Percentiles rank a stretch among this genome's conserved stretches.
Evolutionary conservation across 176 grass and related monocot genomes (phyloP).

Genomic region (Juncus effusus): DNA sequence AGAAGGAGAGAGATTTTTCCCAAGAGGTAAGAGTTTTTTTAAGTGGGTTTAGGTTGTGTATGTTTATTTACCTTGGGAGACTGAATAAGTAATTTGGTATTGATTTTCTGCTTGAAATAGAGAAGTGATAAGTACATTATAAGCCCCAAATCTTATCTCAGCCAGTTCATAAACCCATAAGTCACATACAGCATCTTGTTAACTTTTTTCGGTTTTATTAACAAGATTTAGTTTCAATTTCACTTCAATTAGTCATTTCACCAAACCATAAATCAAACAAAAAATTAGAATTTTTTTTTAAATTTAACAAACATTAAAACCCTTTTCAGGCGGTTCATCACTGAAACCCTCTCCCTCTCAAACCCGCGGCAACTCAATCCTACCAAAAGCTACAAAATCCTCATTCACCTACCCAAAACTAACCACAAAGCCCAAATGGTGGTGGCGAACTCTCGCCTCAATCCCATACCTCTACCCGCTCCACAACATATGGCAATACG

Average conservation of each 20-base stretch:
- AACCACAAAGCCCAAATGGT: constrained; percentile 90
- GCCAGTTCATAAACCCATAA: not conserved
- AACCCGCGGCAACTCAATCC: not conserved
- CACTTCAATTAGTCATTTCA: no score
- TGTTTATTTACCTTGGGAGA: not conserved
- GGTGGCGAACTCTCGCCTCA: constrained; percentile 76
- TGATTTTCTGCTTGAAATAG: not conserved
- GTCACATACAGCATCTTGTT: not conserved
- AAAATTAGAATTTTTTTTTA: not conserved
- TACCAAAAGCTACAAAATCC: constrained; percentile 39
- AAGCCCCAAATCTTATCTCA: not conserved
- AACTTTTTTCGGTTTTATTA: not conserved
- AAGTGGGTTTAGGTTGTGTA: not conserved
- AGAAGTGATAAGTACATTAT: not conserved
- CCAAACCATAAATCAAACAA: not conserved
- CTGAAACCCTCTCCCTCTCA: not conserved
- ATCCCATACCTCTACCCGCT: constrained; percentile 87
- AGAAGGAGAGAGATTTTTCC: not conserved
- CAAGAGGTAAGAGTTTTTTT: constrained; percentile 10
- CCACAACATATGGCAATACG: constrained; percentile 86
- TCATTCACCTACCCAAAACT: constrained; percentile 69
- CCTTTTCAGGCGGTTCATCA: constrained; percentile 20
- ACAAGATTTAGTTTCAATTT: no score
- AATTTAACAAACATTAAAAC: not conserved
- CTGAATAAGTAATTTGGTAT: no score